Percentiles rank a stretch among this genome's conserved stretches.
These are phyloP conservation scores for Cytospora schulzeri DNA, from an alignment of 2,329 filamentous ascomycete species.

Conservation along the genomic window DNA sequence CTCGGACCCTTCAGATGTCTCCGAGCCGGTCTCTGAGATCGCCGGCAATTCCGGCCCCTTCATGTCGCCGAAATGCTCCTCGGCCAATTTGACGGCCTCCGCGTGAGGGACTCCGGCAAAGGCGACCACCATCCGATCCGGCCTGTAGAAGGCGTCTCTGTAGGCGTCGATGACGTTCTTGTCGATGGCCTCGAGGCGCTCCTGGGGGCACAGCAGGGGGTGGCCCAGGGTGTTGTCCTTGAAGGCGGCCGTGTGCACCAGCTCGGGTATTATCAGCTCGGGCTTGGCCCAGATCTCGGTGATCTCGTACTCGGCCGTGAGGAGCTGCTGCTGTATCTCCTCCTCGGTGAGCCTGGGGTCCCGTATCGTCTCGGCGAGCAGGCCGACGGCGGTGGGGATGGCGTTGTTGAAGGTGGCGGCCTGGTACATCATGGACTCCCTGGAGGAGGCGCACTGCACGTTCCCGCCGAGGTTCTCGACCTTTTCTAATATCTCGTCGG, in stretches of 20 bases:
- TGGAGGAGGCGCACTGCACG: constrained; percentile 92
- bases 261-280: constrained; percentile 90
- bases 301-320: constrained; percentile 94
- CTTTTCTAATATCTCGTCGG: constrained; percentile 84
- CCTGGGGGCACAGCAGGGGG: constrained; percentile 85
- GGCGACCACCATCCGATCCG: constrained; percentile 89
- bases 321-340: constrained; percentile 83
- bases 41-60: constrained; percentile 52
- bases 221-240: constrained; percentile 96
- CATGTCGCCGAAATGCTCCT: constrained; percentile 94
- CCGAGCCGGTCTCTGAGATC: constrained; percentile 59
- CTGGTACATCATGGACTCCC: constrained; percentile 98
- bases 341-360: constrained; percentile 81
- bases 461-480: constrained; percentile 91
- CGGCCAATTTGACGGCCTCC: constrained; percentile 75
- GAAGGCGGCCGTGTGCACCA: constrained; percentile 94
- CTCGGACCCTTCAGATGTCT: constrained; percentile 53
- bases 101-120: constrained; percentile 89
- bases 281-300: constrained; percentile 97
- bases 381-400: constrained; percentile 76
- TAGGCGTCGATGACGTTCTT: constrained; percentile 75
- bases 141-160: constrained; percentile 79
- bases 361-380: constrained; percentile 92
- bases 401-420: constrained; percentile 95
- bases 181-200: constrained; percentile 76